Percentiles rank a stretch among this genome's conserved stretches.
Conservation (phyloP, 202 grass and related monocot species). For the Zoysia matrella region DNA sequence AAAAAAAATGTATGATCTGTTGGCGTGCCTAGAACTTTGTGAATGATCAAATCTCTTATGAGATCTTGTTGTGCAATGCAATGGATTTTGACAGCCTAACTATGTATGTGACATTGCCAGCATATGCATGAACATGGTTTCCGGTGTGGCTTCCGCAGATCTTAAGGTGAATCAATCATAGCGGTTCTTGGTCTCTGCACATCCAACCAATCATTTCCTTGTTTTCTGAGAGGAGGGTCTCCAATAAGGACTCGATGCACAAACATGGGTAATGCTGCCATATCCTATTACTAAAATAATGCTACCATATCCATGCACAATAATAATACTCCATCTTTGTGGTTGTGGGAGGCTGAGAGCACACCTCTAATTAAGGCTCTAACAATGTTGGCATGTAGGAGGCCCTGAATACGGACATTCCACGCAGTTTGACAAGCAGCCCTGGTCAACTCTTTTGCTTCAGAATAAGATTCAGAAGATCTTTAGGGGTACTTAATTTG, state of each 20-base stretch:
- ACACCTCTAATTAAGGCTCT: slow-evolving; percentile 4
- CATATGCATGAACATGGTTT: slow-evolving; percentile 70
- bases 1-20: slow-evolving; percentile 7
- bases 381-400: slow-evolving; percentile 27
- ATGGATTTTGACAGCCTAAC: slow-evolving; percentile 53
- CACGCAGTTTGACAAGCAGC: slow-evolving; percentile 37
- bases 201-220: slow-evolving; percentile 50
- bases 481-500: slow-evolving; percentile 31
- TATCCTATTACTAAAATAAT: background rate
- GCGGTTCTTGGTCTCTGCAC: slow-evolving; percentile 43
- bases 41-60: slow-evolving; percentile 39
- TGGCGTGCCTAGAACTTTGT: slow-evolving; percentile 29
- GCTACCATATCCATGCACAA: slow-evolving; percentile 20
- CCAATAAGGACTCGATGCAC: background rate
- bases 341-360: background rate
- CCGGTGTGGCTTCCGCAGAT: slow-evolving; percentile 57
- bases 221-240: slow-evolving; percentile 26
- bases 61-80: slow-evolving; percentile 59
- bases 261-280: slow-evolving; percentile 31
- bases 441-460: slow-evolving; percentile 47
- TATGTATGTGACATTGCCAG: slow-evolving; percentile 23
- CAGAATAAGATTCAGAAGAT: slow-evolving; percentile 44
- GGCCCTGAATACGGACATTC: slow-evolving; percentile 46
- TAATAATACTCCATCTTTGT: slow-evolving; percentile 24
- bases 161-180: slow-evolving; percentile 47